Base-by-base conservation (phyloP, 805 yeast species). In the Nakazawaea populi region DNA sequence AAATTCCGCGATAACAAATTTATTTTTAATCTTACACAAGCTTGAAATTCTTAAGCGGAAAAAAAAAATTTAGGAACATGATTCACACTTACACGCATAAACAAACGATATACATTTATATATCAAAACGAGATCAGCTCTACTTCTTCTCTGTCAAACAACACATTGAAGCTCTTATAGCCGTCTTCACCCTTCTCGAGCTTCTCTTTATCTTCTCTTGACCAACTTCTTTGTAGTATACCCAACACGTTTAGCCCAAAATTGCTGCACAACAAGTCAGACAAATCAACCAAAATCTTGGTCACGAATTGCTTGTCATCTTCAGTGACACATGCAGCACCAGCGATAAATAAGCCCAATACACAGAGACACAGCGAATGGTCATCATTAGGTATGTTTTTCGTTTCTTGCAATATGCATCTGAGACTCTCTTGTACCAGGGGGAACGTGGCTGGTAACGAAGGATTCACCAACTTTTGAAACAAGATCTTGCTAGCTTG, bases 211-310 rank as follows among this genome's bases (percentile, higher is more conserved):
- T 27, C 18, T 42, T 51, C 53, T 32, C 42, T 42, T 6, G 35
- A 42, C 53, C 53, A 51, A 31, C 50, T 43, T 32, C 35, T 46
- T 42, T 51, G 53, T 24, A 51, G 38, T 4, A 51, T 37, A 10
- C 53, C 50, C 42, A 51, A 43, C n/a, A 51, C 46, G 31, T 51
- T 51, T n/a, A 46, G 28, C 8, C 50, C 53, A 30, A 51, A 46
- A 31, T 43, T 46, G 28, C 44, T 42, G 24, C 27, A 37, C 37
- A 51, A 43, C 45, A 51, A 46, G 46, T 51, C 50, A 7, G 50
- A 46, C 8, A 51, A 24, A 10, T 51, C 53, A 24, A 51, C 47
- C 12, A 51, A 32, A n/a, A 38, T 14, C 27, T 32, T 31, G 6
- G 45, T 35, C 18, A 51, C 28, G n/a, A 31, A 4, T 28, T 42